Base-by-base conservation (phyloP, 352 stramenopile genomes). In the Phytophthora litchii region DNA sequence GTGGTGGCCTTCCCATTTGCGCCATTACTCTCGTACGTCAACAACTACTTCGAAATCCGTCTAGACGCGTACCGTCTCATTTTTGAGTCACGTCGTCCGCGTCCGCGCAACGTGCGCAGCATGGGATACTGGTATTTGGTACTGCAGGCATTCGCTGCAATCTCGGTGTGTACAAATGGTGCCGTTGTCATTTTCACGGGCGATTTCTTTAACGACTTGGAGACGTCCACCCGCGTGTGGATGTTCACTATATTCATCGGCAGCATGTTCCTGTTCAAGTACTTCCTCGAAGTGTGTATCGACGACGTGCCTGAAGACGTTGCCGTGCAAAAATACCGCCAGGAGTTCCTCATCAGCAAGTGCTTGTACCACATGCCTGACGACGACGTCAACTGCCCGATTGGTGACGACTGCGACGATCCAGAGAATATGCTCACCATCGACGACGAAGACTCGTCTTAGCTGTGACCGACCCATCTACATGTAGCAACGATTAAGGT, bases 91-190 rank as follows among this genome's bases (percentile, higher is more conserved):
- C 84, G 86, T 7, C 85, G 91, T 27, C 84, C 89, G 19, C 84
- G 86, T 12, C 86, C 91, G n/a, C 74, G 77, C 34, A 86, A 83
- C 34, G 85, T 94, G 17, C 74, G 91, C 45, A 81, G 87, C 69
- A 96, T 98, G 67, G 93, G 94, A 50, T 93, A 96, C 61, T 99
- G 94, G 94, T 96, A 95, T 60, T 67, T 83, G 25, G 82, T 97
- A 44, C 67, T 98, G 35, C 79, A 96, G 58, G 73, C 77, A 19
- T 94, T 98, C 29, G 83, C 93, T 34, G 95, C 86, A 57, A 87
- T 96, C 54, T 91, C 89, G 13, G 92, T 97, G 29, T 86, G 96
- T 54, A 98, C 94, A 1, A 99, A 99, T 67, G 89, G 80, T 51
- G 83, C 91, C 14, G 80, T 98, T 9, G 90, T 98, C 66, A 91